A percentile compares a stretch with the other conserved stretches of the same genome.
Evolutionary conservation across 805 yeast species (phyloP).

Genomic region (Candida jianshihensis): DNA sequence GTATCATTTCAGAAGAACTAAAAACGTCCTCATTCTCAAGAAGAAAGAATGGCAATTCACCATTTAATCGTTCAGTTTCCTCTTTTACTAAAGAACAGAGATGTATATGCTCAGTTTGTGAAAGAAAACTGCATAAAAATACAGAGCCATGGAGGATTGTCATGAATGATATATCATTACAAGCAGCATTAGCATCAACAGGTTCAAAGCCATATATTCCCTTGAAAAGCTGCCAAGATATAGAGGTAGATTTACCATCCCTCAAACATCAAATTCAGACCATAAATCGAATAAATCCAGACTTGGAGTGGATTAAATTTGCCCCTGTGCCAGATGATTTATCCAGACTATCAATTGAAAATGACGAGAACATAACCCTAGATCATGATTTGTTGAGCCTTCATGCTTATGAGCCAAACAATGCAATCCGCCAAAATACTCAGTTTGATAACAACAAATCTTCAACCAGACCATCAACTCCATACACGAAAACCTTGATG

Average conservation of each 20-base stretch:
- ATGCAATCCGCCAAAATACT: too few relatives aligned
- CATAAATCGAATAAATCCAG: not conserved
- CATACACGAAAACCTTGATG: constrained; percentile 5
- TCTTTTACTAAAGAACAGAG: constrained; percentile 1
- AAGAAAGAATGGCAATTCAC: constrained; percentile 5
- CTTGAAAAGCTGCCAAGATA: constrained; percentile 1
- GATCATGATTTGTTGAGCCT: constrained; percentile 12
- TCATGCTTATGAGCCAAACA: not conserved
- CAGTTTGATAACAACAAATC: not conserved
- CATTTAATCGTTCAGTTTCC: constrained; percentile 2
- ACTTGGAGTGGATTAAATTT: constrained; percentile 4
- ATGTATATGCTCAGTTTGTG: constrained; percentile 3
- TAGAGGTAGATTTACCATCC: constrained; percentile 20
- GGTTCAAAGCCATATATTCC: constrained; percentile 14
- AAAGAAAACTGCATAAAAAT: constrained; percentile 1
- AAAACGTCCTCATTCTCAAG: constrained; percentile 10
- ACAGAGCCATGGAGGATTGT: constrained; percentile 25
- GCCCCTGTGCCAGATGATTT: constrained; percentile 1
- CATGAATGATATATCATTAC: constrained; percentile 30
- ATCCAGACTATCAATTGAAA: constrained; percentile 2
- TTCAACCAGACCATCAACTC: constrained; percentile 1
- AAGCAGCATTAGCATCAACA: constrained; percentile 32
- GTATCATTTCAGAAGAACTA: not conserved
- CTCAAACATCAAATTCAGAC: constrained; percentile 11
- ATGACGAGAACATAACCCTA: constrained; percentile 12